Base-by-base conservation (phyloP, 805 yeast species). In the Priceomyces haplophilus region DNA sequence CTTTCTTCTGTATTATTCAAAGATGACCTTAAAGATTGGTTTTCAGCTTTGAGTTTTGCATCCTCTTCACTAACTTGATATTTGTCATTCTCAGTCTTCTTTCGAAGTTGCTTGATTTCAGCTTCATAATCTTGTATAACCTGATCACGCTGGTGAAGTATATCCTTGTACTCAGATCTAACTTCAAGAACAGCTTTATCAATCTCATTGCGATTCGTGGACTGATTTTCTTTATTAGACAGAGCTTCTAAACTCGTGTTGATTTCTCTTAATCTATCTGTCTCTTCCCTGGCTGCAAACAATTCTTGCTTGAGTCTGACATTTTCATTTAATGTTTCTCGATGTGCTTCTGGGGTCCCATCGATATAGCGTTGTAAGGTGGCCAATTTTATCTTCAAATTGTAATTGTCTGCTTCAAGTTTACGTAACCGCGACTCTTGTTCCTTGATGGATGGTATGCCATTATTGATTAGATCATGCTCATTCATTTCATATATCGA, bases 271-370 rank as follows among this genome's bases (percentile, higher is more conserved):
- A 53, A 38, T 0, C 40, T 43, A 2, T 49, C 38, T 7, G 53
- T 46, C 15, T 48, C 49, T 20, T 48, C 38, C 16, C 49, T 31
- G 32, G 50, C 45, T 13, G 53, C 50, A 17, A 46, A 17, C 18
- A 60, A 51, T 38, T 61, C 58, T 39, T 62, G 64, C 34, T 52
- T 59, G 40, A 68, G 49, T 13, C 61, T 60, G 10, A 69, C 61
- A 43, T 72, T 72, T 44, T 67, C 67, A 41, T 56, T 56, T 25
- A 72, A 58, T 39, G 74, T 41, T 4, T 64, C 67, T 1, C 55
- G 50, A 25, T 68, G 65, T 41, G 71, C 75, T 30, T 54, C 58
- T 0, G 79, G 78, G n/a, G 73, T 59, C n/a, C 62, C 67, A 38
- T 67, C 61, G 33, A 70, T 56, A 39, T 61, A 68, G 50, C 64